These are phyloP conservation scores for Chloranthus sessilifolius DNA, from an alignment of 164 flowering plant genomes.

Conservation along the genomic window DNA sequence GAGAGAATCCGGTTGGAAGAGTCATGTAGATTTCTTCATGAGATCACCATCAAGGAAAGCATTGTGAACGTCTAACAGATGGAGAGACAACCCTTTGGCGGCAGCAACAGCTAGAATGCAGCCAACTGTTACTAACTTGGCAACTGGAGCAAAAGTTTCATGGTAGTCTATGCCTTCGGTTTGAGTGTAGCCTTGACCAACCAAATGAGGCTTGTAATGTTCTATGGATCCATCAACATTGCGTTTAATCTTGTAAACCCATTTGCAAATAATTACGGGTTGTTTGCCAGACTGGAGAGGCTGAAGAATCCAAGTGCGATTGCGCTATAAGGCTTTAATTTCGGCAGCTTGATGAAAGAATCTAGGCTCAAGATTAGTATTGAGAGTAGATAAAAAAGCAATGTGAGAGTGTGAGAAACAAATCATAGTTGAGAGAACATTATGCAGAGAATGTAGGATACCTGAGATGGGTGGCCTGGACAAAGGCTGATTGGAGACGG, in stretches of 20 bases:
- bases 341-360: no score
- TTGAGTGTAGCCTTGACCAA: background rate
- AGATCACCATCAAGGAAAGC: conserved; percentile 3
- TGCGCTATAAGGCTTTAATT: background rate
- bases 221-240: background rate
- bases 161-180: background rate
- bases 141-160: conserved; percentile 5
- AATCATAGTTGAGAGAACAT: no score
- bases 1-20: background rate
- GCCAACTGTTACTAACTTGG: background rate
- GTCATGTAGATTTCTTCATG: conserved; percentile 7
- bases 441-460: no score
- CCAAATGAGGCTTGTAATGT: background rate
- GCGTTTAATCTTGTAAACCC: conserved; percentile 3
- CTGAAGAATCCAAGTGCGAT: background rate
- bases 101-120: background rate
- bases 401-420: no score
- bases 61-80: background rate
- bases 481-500: no score
- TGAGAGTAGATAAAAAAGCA: no score
- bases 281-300: background rate
- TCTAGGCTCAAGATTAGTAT: no score
- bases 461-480: no score
- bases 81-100: no score
- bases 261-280: background rate